These are phyloP conservation scores for Venturia effusa DNA, from an alignment of 2,329 filamentous ascomycete species.

Conservation along the genomic window DNA sequence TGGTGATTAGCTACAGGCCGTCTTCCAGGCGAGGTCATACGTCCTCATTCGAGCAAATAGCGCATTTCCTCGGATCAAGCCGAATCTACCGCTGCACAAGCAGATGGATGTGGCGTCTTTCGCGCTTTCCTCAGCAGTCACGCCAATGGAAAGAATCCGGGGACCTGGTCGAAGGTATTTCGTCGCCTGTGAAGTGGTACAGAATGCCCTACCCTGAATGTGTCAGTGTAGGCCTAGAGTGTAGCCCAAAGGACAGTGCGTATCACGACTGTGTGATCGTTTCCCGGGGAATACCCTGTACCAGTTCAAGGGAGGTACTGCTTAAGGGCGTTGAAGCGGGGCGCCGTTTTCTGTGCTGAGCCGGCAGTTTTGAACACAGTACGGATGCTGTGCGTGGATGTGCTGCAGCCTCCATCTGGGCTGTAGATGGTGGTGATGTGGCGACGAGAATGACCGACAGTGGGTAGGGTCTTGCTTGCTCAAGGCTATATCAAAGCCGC, in stretches of 20 bases:
- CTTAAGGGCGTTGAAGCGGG: background rate
- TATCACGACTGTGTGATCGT: background rate
- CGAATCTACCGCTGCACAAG: background rate
- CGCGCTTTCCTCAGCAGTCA: background rate
- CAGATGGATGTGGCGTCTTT: background rate
- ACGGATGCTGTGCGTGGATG: background rate
- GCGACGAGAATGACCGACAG: background rate
- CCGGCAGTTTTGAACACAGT: background rate
- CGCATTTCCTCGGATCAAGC: background rate
- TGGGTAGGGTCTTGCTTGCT: background rate
- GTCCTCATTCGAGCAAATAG: background rate
- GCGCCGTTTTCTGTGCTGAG: background rate
- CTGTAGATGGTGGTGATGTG: background rate
- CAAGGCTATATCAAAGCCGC: background rate
- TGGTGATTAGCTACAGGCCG: background rate
- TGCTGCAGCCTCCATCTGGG: background rate
- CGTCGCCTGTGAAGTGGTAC: background rate
- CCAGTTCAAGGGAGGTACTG: background rate
- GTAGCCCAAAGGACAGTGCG: background rate
- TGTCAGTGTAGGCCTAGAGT: background rate
- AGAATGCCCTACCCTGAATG: background rate
- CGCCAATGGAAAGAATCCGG: background rate
- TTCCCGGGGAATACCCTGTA: background rate
- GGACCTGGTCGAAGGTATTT: background rate
- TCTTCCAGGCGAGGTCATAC: background rate